Base-by-base conservation (phyloP, 2,329 filamentous ascomycete species). In the Colletotrichum orchidophilum region DNA sequence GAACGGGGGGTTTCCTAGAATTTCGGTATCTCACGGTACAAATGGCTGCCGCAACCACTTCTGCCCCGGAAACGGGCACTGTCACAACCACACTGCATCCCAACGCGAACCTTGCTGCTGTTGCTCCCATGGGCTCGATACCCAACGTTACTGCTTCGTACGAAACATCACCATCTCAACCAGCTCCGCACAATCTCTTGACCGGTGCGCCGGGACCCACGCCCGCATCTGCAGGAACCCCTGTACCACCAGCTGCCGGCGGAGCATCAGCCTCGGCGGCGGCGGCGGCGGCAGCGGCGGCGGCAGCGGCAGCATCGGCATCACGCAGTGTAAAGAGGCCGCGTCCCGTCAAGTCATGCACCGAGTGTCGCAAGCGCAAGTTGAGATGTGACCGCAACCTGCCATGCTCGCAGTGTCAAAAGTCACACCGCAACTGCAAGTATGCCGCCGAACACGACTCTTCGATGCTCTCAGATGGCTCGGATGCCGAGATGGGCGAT, bases 321-420 rank as follows among this genome's bases (percentile, higher is more conserved):
- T 73, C 73, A 58, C 81, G 84, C 60, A 86, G 85, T 73, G 86
- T 88, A 62, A 88, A 88, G 75, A 82, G 87, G 35, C 86, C 86
- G 2, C 80, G 87, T 8, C 87, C 87, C 3, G 87, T 88, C 72
- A 88, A 88, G 76, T 88, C 86, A 3, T 89, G 87, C 76, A 85
- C 85, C 68, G 86, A 87, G 74, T 89, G 88, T 75, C 83, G 88
- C 65, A 88, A 88, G 76, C 83, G 88, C 75, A 90, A 88, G 77
- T 79, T 89, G 5, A 83, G 84, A 70, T 90, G 88, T 78, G 87
- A 90, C 76, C 84, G 88, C 54, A 81, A 84, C n/a, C 81, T 83
- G 53, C 87, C 87, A 4, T 90, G 88, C 75, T 86, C 86, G 6
- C 87, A 90, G 76, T 90, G 88, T 76, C 86, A 87, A 61, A 88